phyloP scores from a whole-genome alignment of 176 grass and related monocot species.

The Cenchrus americanus region DNA sequence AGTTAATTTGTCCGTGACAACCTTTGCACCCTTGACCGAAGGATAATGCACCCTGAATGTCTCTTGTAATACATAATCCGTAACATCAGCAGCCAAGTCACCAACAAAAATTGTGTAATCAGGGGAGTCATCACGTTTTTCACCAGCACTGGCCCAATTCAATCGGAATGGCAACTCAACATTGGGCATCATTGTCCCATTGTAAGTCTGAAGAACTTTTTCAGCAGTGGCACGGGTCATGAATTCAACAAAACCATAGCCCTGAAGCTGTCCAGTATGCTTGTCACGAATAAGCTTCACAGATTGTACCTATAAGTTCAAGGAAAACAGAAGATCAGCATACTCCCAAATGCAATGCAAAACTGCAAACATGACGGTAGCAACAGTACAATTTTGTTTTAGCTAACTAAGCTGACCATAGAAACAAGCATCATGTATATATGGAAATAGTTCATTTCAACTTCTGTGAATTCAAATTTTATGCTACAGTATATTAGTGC shows the following conservation, averaged over 20 bases:
- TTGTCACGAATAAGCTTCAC: slow-evolving; percentile 88
- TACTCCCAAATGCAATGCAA: background rate
- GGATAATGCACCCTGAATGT: slow-evolving; percentile 72
- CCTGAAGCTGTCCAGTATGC: slow-evolving; percentile 71
- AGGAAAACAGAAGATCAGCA: background rate
- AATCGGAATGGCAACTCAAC: slow-evolving; percentile 67
- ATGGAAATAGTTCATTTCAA: background rate
- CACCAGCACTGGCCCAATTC: slow-evolving; percentile 86
- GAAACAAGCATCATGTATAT: background rate
- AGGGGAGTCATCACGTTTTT: slow-evolving; percentile 76
- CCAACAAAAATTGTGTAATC: slow-evolving; percentile 93
- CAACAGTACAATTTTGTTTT: background rate
- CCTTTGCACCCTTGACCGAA: slow-evolving; percentile 84
- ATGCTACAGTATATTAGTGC: background rate
- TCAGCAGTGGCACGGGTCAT: slow-evolving; percentile 58
- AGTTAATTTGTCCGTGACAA: slow-evolving; percentile 87
- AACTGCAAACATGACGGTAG: background rate
- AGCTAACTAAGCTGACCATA: background rate
- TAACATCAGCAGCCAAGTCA: slow-evolving; percentile 85
- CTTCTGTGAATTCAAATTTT: background rate
- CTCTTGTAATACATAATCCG: slow-evolving; percentile 83
- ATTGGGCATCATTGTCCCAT: slow-evolving; percentile 87
- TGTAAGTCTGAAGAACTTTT: slow-evolving; percentile 72
- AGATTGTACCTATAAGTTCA: slow-evolving; percentile 51
- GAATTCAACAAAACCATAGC: slow-evolving; percentile 89